Base-by-base conservation (phyloP, 768 basidiomycete species). In the Leccinum imitatum region DNA sequence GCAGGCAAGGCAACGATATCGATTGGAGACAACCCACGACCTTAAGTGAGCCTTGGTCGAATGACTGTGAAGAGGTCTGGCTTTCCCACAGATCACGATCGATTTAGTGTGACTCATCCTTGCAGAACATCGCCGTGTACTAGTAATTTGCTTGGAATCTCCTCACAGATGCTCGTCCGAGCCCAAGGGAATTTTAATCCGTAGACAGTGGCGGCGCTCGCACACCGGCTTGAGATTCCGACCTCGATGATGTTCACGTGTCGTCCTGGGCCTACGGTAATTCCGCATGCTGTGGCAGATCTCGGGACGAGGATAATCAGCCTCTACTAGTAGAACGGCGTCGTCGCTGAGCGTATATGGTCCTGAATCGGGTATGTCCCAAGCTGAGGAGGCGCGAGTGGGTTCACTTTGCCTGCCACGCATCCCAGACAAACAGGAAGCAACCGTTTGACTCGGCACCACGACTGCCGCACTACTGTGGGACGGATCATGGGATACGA, bases 1-100 rank as follows among this genome's bases (percentile, higher is more conserved):
- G 19, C 48, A 74, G 73, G 72, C 71, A 19, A 75, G 63, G 21
- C 74, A 68, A 54, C 74, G 74, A n/a, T 74, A 71, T 64, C 71
- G 57, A 27, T 57, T 72, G 51, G 71, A 66, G 30, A 52, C 61
- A 44, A 63, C 65, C 27, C 56, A 69, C 37, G 65, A 72, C 52
- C 62, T 65, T 31, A 54, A 66, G 27, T 77, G 75, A 73, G 75
- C 79, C 72, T 39, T 88, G 85, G 87, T 82, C 79, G 53, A 74
- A 76, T 41, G 83, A 87, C 50, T 88, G 87, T 57, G 85, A 87
- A 67, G 86, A 85, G 59, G 70, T 82, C 19, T 88, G 84, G 82
- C 30, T 30, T 30, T 30, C 30, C 30, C 30, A 30, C 30, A 30
- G 30, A 30, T 30, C 30, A 30, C 30, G 30, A 30, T 30, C 30